Base-by-base conservation (phyloP, 441 rosid genomes). In the Eruca vesicaria region DNA sequence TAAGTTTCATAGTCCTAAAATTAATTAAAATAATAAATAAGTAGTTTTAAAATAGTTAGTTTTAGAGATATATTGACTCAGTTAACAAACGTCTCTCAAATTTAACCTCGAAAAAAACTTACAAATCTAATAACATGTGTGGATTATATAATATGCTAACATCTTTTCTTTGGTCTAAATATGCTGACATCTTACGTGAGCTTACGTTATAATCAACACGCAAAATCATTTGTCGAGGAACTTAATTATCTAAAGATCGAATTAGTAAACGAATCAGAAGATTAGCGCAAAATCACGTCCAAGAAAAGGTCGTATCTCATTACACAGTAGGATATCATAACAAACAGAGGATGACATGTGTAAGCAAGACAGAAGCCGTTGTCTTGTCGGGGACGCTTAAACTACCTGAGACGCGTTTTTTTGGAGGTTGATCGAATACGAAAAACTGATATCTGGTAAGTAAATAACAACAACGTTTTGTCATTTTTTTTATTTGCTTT, bases 351-450 rank as follows among this genome's bases (percentile, higher is more conserved):
- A 33, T 2, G 45, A 53, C 69, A 62, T 53, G 74, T 62, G 69
- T 56, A 20, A 4, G 79, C 29, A 41, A 76, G 10, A 53, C 50
- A 55, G 38, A 6, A 59, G 66, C 63, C 20, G 7, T 33, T 74
- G 50, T 16, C 60, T 15, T 31, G 18, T 67, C 41, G 38, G 67
- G 66, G 59, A 66, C 63, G 68, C 63, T 16, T 33, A 68, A 69
- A 41, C 52, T 53, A 76, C 71, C 79, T 69, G 71, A 69, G 36
- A 63, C 74, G 65, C 79, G 74, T 53, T 63, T 70, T n/a, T 48
- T 11, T 4, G 57, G 36, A 68, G 63, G 67, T 33, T 23, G 32
- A 31, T 11, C 9, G 19, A 18, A 60, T 23, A 45, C n/a, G 52
- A 23, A 23, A 23, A 23, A 23, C 26, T 23, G 26, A 23, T 23